Evolutionary conservation across 2,329 filamentous ascomycete genomes (phyloP).

Genomic region (Corniculantispora saksenae): DNA sequence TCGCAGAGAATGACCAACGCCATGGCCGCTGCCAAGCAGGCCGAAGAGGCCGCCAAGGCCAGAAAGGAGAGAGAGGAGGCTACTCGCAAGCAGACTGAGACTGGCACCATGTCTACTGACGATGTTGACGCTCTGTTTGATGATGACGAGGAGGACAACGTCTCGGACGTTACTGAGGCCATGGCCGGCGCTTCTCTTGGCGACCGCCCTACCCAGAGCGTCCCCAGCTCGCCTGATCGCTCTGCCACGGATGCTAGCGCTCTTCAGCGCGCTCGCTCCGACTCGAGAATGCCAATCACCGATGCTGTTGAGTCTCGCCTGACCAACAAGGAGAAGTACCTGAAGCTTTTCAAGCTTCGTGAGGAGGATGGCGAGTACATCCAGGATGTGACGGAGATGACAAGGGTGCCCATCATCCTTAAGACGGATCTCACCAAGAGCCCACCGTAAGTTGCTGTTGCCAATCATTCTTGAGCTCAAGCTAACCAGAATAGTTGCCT

Average conservation of each 20-base stretch:
- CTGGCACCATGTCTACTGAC: constrained; percentile 88
- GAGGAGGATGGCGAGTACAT: constrained; percentile 96
- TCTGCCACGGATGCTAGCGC: constrained; percentile 66
- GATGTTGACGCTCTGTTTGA: constrained; percentile 96
- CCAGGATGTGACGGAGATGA: constrained; percentile 98
- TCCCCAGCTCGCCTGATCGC: constrained; percentile 85
- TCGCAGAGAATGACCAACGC: constrained; percentile 75
- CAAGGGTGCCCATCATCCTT: constrained; percentile 91
- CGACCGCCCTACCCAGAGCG: constrained; percentile 91
- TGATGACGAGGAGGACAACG: constrained; percentile 78
- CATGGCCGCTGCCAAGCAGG: constrained; percentile 74
- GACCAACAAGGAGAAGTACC: constrained; percentile 94
- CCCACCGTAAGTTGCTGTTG: constrained; percentile 82
- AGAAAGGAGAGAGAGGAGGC: constrained; percentile 89
- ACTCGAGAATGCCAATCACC: constrained; percentile 80
- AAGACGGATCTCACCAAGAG: constrained; percentile 99
- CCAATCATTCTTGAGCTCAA: neutral
- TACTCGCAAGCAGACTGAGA: constrained; percentile 90
- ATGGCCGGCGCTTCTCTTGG: constrained; percentile 87
- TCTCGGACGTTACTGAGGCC: constrained; percentile 84
- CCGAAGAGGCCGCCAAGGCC: constrained; percentile 77
- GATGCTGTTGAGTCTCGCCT: constrained; percentile 78
- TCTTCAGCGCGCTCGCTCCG: constrained; percentile 86
- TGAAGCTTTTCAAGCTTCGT: constrained; percentile 83
- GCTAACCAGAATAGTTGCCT: constrained; percentile 59